Evolutionary conservation across 2,329 filamentous ascomycete species (phyloP).

Genomic region (Annulohypoxylon truncatum): DNA sequence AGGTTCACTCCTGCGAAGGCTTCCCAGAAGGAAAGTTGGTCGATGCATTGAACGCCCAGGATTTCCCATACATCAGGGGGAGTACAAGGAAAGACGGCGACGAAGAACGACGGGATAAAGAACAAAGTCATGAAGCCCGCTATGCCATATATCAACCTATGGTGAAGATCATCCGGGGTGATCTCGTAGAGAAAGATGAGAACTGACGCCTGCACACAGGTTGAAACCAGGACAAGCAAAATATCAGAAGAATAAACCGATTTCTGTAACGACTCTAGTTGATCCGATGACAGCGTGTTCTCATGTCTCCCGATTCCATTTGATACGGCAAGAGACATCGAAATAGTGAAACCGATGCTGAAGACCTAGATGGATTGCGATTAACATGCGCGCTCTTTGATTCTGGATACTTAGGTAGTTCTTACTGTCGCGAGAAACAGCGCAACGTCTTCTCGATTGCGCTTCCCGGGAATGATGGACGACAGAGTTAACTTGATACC

Average conservation of each 20-base stretch:
- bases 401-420: neutral
- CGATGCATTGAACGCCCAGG: conserved; percentile 30
- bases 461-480: conserved; percentile 20
- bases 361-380: conserved; percentile 22
- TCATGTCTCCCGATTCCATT: conserved; percentile 35
- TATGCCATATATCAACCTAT: conserved; percentile 4
- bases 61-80: conserved; percentile 25
- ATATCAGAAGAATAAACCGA: conserved; percentile 30
- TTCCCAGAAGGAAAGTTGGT: conserved; percentile 36
- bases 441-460: conserved; percentile 27
- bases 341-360: conserved; percentile 32
- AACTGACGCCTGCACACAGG: conserved; percentile 29
- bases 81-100: conserved; percentile 26
- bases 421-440: conserved; percentile 32
- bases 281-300: conserved; percentile 17
- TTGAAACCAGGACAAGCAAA: conserved; percentile 25
- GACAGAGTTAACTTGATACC: conserved; percentile 35
- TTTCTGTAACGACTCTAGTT: conserved; percentile 33
- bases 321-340: conserved; percentile 32
- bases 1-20: conserved; percentile 28
- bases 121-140: conserved; percentile 20
- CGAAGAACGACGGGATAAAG: conserved; percentile 25
- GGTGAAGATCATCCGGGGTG: conserved; percentile 25
- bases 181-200: conserved; percentile 31
- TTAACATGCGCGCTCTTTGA: conserved; percentile 8